Conservation (phyloP, 2,329 filamentous ascomycete genomes). For the Dactylellina haptotyla region DNA sequence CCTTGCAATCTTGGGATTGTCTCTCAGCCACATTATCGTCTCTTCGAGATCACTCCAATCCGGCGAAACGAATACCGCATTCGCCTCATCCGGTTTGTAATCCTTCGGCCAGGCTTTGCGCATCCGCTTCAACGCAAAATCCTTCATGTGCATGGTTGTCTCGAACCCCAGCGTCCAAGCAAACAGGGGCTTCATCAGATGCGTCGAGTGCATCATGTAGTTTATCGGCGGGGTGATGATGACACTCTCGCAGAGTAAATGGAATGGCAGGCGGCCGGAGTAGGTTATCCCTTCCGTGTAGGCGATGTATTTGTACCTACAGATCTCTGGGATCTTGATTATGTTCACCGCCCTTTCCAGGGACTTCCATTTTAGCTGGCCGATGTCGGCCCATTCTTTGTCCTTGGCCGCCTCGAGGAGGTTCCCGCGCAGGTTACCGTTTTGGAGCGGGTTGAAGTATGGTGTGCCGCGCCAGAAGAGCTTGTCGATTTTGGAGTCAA, state of each 20-base stretch:
- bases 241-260: constrained; percentile 66
- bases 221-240: constrained; percentile 64
- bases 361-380: constrained; percentile 62
- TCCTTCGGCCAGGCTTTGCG: constrained; percentile 62
- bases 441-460: constrained; percentile 65
- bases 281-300: constrained; percentile 69
- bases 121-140: constrained; percentile 34
- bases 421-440: constrained; percentile 62
- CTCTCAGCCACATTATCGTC: constrained; percentile 64
- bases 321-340: constrained; percentile 66
- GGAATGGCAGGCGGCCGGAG: constrained; percentile 66
- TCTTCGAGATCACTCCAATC: constrained; percentile 67
- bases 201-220: constrained; percentile 66
- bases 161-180: constrained; percentile 59
- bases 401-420: constrained; percentile 61
- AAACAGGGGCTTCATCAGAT: constrained; percentile 65
- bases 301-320: constrained; percentile 66
- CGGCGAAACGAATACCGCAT: constrained; percentile 66
- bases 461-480: constrained; percentile 64
- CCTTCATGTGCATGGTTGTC: constrained; percentile 29
- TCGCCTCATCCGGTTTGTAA: constrained; percentile 62
- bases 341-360: constrained; percentile 62
- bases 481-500: constrained; percentile 59
- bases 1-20: constrained; percentile 60
- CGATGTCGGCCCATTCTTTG: constrained; percentile 66